Base-by-base conservation (phyloP, 371 early-diverging fungal genomes). In the Mucor sp. region DNA sequence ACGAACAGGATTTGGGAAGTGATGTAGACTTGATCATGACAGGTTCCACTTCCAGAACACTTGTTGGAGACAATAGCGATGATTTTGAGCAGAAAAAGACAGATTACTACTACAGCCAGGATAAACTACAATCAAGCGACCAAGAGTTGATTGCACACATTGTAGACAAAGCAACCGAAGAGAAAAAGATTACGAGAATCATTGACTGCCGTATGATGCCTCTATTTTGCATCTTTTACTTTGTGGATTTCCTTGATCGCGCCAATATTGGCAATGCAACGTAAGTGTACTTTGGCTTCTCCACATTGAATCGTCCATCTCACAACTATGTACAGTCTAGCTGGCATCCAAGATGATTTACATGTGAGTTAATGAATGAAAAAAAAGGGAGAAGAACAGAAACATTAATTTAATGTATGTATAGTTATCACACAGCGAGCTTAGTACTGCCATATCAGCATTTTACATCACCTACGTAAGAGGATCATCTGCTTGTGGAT, bases 211-310 rank as follows among this genome's bases (percentile, higher is more conserved):
- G 70, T 12, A 79, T 83, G 43, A 69, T 81, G 48, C 81, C 81
- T 6, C 75, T 81, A 57, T 78, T 79, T 63, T 79, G 77, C 65
- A 68, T 81, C 12, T 72, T 83, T 47, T 83, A 83, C 60, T 83
- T 83, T 63, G 53, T 81, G 7, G 75, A 76, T 56, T 80, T 75
- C 6, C 70, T 81, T 27, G 84, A 83, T 72, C 76, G 84, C 27
- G 78, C 77, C 19, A 83, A 83, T 64, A 80, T 83, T 17, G 84
- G 84, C 27, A 81, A 75, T 63, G 79, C 81, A 41, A 75, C 77
- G 79, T 79, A 74, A 60, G 48, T 61, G 3, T 12, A 0, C 23
- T 35, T 35, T 35, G 37, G 37, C 12, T 12, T 3, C 12, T 35
- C 12, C 12, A 12, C 12, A 12, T 12, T 35, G 12, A 35, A 12